phyloP scores from a whole-genome alignment of 768 basidiomycete species.

The Boletus coccyginus region DNA sequence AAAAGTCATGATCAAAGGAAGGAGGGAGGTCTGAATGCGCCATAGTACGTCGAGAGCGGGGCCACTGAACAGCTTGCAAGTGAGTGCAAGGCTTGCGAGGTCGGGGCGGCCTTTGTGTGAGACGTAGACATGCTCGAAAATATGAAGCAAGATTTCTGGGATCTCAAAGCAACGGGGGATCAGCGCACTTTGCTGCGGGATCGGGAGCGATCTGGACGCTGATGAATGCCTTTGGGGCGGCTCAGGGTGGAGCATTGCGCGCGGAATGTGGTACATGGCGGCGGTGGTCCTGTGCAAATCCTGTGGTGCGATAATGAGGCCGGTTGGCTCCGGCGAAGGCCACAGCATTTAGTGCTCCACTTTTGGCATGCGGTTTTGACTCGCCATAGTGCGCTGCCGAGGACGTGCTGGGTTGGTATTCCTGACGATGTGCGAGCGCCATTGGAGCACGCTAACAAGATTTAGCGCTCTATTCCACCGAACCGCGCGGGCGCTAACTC shows the following conservation, averaged over 20 bases:
- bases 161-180: slow-evolving; percentile 15
- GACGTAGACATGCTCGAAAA: slow-evolving; percentile 18
- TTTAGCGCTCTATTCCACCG: slow-evolving; percentile 2
- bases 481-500: slow-evolving; percentile 7
- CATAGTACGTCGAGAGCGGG: slow-evolving; percentile 24
- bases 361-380: neutral
- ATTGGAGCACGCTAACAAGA: neutral
- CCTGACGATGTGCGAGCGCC: neutral
- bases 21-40: slow-evolving; percentile 17
- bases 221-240: neutral
- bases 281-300: neutral
- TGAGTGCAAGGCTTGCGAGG: slow-evolving; percentile 13
- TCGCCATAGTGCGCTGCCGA: neutral
- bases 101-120: slow-evolving; percentile 4
- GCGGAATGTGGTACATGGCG: neutral
- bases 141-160: slow-evolving; percentile 13
- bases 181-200: neutral
- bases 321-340: neutral
- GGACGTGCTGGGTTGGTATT: neutral
- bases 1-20: slow-evolving; percentile 17
- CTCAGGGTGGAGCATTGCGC: neutral
- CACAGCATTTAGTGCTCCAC: slow-evolving; percentile 1
- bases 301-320: neutral
- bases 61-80: slow-evolving; percentile 16
- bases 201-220: neutral